Evolutionary conservation across 495 filamentous ascomycete genomes (phyloP).

Genomic region (Melanomma pulvis-pyrius): DNA sequence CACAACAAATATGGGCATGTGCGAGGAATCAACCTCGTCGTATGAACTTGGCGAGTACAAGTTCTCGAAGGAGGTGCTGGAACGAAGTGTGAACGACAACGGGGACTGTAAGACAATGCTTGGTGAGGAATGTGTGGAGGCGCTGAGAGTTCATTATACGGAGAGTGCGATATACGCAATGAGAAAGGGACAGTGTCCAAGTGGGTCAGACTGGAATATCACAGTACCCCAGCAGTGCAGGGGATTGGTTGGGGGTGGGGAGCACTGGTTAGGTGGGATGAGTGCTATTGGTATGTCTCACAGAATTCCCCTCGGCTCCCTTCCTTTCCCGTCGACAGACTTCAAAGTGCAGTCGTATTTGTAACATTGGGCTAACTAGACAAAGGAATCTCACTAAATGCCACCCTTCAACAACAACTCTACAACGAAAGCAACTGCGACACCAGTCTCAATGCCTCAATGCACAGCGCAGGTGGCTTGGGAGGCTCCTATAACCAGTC

Average conservation of each 20-base stretch:
- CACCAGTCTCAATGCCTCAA: neutral
- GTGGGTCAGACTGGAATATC: neutral
- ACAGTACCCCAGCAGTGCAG: neutral
- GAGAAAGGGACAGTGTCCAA: too few relatives aligned
- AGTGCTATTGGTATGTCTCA: neutral
- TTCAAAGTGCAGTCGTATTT: neutral
- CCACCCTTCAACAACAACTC: neutral
- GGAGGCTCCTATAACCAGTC: neutral
- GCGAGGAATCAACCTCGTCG: neutral
- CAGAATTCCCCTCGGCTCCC: too few relatives aligned
- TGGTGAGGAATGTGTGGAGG: slow-evolving; percentile 12
- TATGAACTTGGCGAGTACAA: neutral
- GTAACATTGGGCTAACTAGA: neutral
- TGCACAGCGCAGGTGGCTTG: too few relatives aligned
- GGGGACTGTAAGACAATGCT: slow-evolving; percentile 23
- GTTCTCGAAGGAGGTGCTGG: slow-evolving; percentile 15
- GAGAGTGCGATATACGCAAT: neutral
- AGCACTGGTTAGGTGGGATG: neutral
- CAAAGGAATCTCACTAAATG: neutral
- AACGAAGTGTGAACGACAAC: slow-evolving; percentile 9
- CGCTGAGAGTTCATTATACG: slow-evolving; percentile 1
- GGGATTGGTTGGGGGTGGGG: neutral
- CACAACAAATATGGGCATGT: neutral
- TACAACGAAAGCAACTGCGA: neutral
- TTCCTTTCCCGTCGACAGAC: neutral